A percentile compares a stretch with the other conserved stretches of the same genome.
Conservation (phyloP, 345 rosid genomes). For the Pistacia atlantica region DNA sequence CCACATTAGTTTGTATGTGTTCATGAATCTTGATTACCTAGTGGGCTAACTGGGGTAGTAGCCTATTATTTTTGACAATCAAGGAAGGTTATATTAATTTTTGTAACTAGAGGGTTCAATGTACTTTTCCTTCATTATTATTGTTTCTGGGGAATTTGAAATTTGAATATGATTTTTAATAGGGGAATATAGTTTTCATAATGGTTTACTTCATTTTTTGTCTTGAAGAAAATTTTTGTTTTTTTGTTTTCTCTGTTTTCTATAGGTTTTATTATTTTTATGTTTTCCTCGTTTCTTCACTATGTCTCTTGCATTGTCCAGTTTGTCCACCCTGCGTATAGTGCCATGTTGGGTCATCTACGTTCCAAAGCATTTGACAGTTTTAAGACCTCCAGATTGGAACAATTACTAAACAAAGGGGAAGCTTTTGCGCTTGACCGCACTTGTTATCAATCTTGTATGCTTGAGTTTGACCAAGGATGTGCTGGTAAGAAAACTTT, state of each 20-base stretch:
- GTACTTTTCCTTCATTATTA: not conserved
- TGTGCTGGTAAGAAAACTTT: constrained; percentile 48
- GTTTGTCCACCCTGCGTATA: constrained; percentile 57
- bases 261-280: not conserved
- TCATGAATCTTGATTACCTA: not conserved
- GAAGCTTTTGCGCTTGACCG: constrained; percentile 66
- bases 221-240: not conserved
- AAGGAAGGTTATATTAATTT: not conserved
- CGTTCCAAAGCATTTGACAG: constrained; percentile 50
- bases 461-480: constrained; percentile 67
- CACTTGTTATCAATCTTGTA: constrained; percentile 43
- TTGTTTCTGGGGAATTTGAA: not conserved
- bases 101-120: not conserved
- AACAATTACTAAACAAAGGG: constrained; percentile 50
- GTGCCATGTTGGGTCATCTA: constrained; percentile 61
- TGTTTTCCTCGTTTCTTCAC: constrained; percentile 1
- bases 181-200: not conserved
- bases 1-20: not conserved
- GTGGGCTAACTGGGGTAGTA: not conserved
- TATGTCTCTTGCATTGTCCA: constrained; percentile 29
- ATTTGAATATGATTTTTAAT: not conserved
- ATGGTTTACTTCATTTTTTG: not conserved
- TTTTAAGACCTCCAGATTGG: constrained; percentile 48
- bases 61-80: not conserved
- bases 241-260: not conserved